Percentiles rank a stretch among this genome's conserved stretches.
phyloP scores from a whole-genome alignment of 164 flowering plant species.

The Vitis cinerea region DNA sequence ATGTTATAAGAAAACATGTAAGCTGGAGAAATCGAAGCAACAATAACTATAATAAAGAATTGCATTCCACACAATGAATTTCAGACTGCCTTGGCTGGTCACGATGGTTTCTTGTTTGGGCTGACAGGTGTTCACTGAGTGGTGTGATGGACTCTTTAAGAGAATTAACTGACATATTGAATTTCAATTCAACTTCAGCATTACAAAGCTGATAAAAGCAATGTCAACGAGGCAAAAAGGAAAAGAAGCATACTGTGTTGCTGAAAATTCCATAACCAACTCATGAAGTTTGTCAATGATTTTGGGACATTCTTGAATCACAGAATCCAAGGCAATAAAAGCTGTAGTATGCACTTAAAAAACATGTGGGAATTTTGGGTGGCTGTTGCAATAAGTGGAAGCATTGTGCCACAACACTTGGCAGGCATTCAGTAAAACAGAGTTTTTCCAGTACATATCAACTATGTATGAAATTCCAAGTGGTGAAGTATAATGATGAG shows the following conservation, averaged over 20 bases:
- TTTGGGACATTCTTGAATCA: not conserved
- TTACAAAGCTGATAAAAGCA: not conserved
- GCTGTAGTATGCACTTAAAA: not conserved
- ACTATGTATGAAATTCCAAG: not conserved
- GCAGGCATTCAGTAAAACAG: not conserved
- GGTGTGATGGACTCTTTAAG: not conserved
- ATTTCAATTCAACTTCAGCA: not conserved
- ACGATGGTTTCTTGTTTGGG: not conserved
- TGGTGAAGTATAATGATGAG: not conserved
- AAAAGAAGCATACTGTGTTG: not conserved
- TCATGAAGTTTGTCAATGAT: not conserved
- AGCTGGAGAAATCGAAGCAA: slow-evolving; percentile 3
- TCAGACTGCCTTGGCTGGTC: not conserved
- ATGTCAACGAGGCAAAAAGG: not conserved
- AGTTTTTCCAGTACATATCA: not conserved
- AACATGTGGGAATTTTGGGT: too few species aligned
- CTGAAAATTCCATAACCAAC: not conserved
- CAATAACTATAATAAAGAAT: not conserved
- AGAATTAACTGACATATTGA: not conserved
- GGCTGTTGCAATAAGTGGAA: not conserved
- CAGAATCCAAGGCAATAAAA: not conserved
- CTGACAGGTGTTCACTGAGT: not conserved
- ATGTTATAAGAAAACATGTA: slow-evolving; percentile 9
- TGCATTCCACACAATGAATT: not conserved
- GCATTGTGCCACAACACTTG: not conserved